These are phyloP conservation scores for Goffeauzyma gilvescens DNA, from an alignment of 768 basidiomycete species.

Conservation along the genomic window DNA sequence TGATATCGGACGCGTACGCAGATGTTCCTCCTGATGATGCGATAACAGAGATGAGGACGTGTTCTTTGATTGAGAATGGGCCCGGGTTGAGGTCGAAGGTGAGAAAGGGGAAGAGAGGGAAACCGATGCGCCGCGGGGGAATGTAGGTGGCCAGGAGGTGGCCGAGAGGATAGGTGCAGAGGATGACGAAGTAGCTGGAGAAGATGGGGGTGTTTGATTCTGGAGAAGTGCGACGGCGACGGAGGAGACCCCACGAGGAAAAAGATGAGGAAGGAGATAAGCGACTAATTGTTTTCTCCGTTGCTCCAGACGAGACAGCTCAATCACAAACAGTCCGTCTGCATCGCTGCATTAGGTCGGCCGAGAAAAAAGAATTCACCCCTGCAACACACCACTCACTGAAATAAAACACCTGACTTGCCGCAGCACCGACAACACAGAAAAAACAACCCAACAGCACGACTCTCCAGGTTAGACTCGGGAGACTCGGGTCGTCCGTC, in stretches of 20 bases:
- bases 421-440: constrained; percentile 28
- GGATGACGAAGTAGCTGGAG: constrained; percentile 29
- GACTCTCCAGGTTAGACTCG: constrained; percentile 27
- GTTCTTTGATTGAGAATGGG: constrained; percentile 5
- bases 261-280: neutral
- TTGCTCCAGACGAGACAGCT: constrained; percentile 2
- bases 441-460: constrained; percentile 28
- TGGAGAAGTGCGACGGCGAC: neutral
- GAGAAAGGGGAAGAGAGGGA: too few species aligned
- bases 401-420: constrained; percentile 31
- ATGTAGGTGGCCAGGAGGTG: constrained; percentile 20
- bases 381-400: constrained; percentile 11
- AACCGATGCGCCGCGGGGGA: constrained; percentile 13
- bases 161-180: constrained; percentile 31
- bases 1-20: constrained; percentile 32
- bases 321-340: neutral
- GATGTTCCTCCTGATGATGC: constrained; percentile 24
- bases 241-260: too few species aligned
- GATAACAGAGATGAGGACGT: constrained; percentile 11
- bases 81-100: constrained; percentile 28
- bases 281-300: constrained; percentile 1
- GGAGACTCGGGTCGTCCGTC: constrained; percentile 29
- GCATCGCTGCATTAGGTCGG: neutral
- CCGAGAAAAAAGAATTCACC: neutral
- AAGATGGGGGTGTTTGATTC: constrained; percentile 22